A percentile compares a stretch with the other conserved stretches of the same genome.
Conservation (phyloP, 768 basidiomycete genomes). For the Wakefieldia striispora region DNA sequence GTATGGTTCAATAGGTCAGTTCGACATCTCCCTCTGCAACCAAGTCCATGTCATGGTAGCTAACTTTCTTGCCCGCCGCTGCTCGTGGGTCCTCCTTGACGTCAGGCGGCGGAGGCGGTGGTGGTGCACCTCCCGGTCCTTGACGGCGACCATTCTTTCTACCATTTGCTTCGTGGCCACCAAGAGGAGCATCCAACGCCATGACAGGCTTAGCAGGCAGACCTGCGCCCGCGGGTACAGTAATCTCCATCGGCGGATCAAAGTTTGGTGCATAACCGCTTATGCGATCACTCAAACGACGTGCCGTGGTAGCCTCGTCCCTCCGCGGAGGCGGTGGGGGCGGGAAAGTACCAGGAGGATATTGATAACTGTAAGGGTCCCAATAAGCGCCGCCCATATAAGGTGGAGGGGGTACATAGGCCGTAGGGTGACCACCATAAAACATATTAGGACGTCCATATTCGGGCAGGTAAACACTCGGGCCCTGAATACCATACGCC, state of each 20-base stretch:
- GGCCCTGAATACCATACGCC: slow-evolving; percentile 75
- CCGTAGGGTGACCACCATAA: slow-evolving; percentile 38
- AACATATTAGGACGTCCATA: slow-evolving; percentile 40
- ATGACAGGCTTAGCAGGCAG: slow-evolving; percentile 76
- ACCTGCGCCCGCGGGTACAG: slow-evolving; percentile 64
- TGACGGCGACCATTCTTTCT: slow-evolving; percentile 38
- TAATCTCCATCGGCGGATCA: slow-evolving; percentile 40
- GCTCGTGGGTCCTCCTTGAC: slow-evolving; percentile 92
- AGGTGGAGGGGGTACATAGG: slow-evolving; percentile 36
- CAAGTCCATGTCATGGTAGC: slow-evolving; percentile 95
- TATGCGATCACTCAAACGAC: slow-evolving; percentile 77
- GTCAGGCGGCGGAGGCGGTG: slow-evolving; percentile 81
- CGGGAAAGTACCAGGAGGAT: slow-evolving; percentile 37
- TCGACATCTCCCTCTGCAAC: slow-evolving; percentile 80
- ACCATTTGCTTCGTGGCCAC: slow-evolving; percentile 31
- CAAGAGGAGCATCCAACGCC: slow-evolving; percentile 52
- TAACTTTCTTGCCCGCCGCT: slow-evolving; percentile 82
- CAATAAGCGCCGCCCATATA: slow-evolving; percentile 41
- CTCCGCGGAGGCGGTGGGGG: slow-evolving; percentile 45
- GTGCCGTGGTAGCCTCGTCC: slow-evolving; percentile 55
- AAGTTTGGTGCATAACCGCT: slow-evolving; percentile 65
- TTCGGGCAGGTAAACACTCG: slow-evolving; percentile 49
- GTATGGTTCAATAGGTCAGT: slow-evolving; percentile 39
- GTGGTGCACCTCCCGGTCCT: slow-evolving; percentile 47
- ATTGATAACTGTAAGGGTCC: slow-evolving; percentile 46